Evolutionary conservation across 2,329 filamentous ascomycete species (phyloP).

Genomic region (Sphaerostilbella broomeana): DNA sequence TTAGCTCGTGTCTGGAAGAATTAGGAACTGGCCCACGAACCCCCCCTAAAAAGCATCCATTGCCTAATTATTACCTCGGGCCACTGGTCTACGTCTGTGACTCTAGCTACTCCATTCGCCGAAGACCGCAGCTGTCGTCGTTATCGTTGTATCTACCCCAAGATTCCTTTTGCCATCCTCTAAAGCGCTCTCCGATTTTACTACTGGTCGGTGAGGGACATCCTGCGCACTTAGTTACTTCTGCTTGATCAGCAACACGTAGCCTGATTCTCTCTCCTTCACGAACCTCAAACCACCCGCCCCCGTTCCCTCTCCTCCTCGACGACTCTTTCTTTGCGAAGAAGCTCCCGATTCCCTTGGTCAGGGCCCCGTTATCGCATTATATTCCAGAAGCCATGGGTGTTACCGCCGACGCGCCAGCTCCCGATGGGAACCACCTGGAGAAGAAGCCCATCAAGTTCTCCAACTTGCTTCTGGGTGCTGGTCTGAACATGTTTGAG

Average conservation of each 20-base stretch:
- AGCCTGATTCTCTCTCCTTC: background rate
- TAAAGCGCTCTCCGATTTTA: no score
- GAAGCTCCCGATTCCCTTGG: slow-evolving; percentile 94
- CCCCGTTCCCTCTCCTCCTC: slow-evolving; percentile 13
- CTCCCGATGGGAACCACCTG: slow-evolving; percentile 48
- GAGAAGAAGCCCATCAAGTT: slow-evolving; percentile 99
- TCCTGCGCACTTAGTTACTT: background rate
- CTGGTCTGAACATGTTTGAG: slow-evolving; percentile 95
- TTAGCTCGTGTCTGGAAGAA: no score
- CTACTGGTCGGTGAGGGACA: no score
- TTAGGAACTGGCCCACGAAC: no score
- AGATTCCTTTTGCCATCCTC: no score
- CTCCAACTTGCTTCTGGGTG: slow-evolving; percentile 93
- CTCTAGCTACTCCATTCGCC: no score
- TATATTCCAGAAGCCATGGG: slow-evolving; percentile 55
- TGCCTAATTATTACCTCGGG: no score
- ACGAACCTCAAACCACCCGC: background rate
- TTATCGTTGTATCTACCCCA: no score
- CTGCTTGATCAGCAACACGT: background rate
- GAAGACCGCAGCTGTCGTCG: no score
- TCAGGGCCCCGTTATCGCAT: slow-evolving; percentile 72
- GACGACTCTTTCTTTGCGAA: slow-evolving; percentile 48
- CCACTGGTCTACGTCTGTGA: no score
- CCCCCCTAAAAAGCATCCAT: no score
- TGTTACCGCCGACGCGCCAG: slow-evolving; percentile 48